Percentiles rank a stretch among this genome's conserved stretches.
These are phyloP conservation scores for Dictyostelium intermedium DNA, from an alignment of 78 protist genomes.

Conservation along the genomic window DNA sequence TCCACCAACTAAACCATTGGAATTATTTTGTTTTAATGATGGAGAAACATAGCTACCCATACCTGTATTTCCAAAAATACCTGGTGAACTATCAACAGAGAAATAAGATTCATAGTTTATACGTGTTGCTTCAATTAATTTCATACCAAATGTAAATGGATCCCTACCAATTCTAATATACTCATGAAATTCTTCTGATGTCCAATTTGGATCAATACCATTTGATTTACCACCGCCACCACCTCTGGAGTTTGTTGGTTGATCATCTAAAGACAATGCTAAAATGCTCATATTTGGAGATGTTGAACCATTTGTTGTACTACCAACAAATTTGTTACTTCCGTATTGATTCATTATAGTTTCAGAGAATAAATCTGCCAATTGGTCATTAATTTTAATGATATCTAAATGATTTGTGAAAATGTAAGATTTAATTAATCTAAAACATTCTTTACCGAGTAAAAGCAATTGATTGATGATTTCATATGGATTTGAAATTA, in stretches of 20 bases:
- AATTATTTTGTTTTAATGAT: neutral
- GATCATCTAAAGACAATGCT: neutral
- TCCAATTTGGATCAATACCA: conserved; percentile 55
- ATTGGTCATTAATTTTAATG: neutral
- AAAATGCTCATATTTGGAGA: neutral
- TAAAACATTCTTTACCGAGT: conserved; percentile 27
- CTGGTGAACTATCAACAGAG: neutral
- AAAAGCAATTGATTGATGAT: conserved; percentile 9
- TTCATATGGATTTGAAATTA: conserved; percentile 28
- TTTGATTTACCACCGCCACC: neutral
- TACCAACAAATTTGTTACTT: neutral
- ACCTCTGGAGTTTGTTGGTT: neutral
- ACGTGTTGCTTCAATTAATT: conserved; percentile 30
- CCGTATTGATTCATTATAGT: conserved; percentile 12
- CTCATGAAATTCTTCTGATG: conserved; percentile 70
- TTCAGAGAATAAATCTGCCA: conserved; percentile 25
- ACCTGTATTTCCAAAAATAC: neutral
- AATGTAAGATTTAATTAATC: conserved; percentile 40
- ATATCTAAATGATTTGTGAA: conserved; percentile 15
- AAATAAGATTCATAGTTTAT: neutral
- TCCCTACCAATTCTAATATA: conserved; percentile 57
- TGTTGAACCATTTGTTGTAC: neutral
- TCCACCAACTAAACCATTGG: neutral
- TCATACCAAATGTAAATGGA: conserved; percentile 73
- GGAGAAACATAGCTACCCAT: neutral